Conservation (phyloP, 345 rosid species). For the Noccaea caerulescens region DNA sequence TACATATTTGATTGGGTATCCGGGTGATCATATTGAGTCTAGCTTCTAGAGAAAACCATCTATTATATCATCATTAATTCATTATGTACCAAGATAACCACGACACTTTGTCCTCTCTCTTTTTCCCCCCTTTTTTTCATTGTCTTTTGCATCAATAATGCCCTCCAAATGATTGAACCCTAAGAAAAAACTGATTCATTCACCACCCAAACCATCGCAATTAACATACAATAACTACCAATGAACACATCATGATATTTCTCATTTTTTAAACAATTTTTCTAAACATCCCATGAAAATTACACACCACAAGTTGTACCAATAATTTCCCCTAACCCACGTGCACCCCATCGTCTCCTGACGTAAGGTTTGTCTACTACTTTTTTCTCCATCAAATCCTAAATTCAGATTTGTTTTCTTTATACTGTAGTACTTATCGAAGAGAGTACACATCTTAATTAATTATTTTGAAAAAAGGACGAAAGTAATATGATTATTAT, state of each 20-base stretch:
- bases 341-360: constrained; percentile 41
- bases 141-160: constrained; percentile 25
- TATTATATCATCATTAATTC: no score
- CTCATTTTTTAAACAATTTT: neutral
- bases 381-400: constrained; percentile 14
- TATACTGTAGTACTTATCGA: constrained; percentile 16
- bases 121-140: neutral
- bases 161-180: constrained; percentile 31
- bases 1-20: neutral
- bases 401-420: constrained; percentile 30
- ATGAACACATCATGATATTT: neutral
- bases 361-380: constrained; percentile 27
- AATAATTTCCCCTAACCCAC: constrained; percentile 32
- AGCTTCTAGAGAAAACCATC: constrained; percentile 8
- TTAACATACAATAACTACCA: constrained; percentile 18
- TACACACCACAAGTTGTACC: constrained; percentile 21
- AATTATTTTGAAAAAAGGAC: neutral
- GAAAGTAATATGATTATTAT: constrained; percentile 29
- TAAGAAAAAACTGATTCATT: neutral
- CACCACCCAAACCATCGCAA: constrained; percentile 21
- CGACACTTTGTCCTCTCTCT: constrained; percentile 8
- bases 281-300: constrained; percentile 1
- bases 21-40: neutral
- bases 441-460: neutral
- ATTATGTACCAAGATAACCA: constrained; percentile 17